phyloP scores from a whole-genome alignment of 805 yeast species.

The Deakozyma indianensis region DNA sequence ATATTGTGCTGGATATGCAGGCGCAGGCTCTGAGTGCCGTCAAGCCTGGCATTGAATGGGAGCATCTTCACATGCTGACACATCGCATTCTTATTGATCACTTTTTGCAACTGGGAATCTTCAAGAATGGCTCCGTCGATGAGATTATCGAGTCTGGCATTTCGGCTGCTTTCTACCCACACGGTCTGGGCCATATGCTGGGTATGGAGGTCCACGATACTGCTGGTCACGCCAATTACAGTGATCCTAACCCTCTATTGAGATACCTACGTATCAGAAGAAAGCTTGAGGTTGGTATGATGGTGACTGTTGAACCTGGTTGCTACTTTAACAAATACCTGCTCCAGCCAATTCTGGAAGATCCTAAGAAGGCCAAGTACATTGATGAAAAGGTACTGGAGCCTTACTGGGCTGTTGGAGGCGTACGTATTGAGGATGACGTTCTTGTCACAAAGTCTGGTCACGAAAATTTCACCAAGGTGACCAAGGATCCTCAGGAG shows the following conservation, averaged over 20 bases:
- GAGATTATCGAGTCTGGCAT: slow-evolving; percentile 60
- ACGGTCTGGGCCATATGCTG: slow-evolving; percentile 85
- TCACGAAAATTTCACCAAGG: slow-evolving; percentile 62
- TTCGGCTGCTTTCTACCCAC: slow-evolving; percentile 79
- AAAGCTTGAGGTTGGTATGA: slow-evolving; percentile 58
- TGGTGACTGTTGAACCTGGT: slow-evolving; percentile 91
- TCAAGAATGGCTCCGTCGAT: slow-evolving; percentile 39
- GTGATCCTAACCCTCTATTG: slow-evolving; percentile 67
- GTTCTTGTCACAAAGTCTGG: slow-evolving; percentile 66
- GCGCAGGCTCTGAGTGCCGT: slow-evolving; percentile 50
- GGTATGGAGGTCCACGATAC: slow-evolving; percentile 97
- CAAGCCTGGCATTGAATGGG: slow-evolving; percentile 79
- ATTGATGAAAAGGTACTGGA: slow-evolving; percentile 54
- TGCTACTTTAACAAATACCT: slow-evolving; percentile 77
- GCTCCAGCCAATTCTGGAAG: slow-evolving; percentile 45
- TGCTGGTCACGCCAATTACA: slow-evolving; percentile 76
- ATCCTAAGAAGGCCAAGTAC: slow-evolving; percentile 33
- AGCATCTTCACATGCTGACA: slow-evolving; percentile 63
- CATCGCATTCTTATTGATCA: slow-evolving; percentile 64
- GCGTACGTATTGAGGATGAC: slow-evolving; percentile 94
- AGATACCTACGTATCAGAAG: slow-evolving; percentile 73
- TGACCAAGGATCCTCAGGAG: slow-evolving; percentile 78
- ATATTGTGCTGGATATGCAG: slow-evolving; percentile 76
- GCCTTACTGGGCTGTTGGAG: slow-evolving; percentile 82
- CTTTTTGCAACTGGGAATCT: slow-evolving; percentile 62